Evolutionary conservation across 2,329 filamentous ascomycete species (phyloP), one percentile per base, ranked within the genome.

Genomic region (Fusarium compactum): DNA sequence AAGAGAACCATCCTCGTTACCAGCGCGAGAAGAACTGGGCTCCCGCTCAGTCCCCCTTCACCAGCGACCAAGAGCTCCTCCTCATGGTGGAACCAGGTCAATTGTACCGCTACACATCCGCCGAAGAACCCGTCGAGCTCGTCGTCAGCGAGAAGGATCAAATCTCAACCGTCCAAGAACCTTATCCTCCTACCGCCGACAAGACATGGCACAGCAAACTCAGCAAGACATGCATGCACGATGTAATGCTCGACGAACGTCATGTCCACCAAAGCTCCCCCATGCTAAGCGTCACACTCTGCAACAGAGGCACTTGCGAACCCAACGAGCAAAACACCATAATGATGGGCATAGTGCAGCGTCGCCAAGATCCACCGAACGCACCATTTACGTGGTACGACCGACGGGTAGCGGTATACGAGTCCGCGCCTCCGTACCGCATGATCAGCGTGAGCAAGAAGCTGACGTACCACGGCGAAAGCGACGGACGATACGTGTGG

Each of bases 391-490:
- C 58, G 8, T 73, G 71, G 71, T 73, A 73, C 46, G 70, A 73
- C 43, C 68, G 65, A 11, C 65, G 68, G 22, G 60, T 73, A 22
- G 70, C 57, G 15, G 68, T 69, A 22, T 73, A 73, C 45, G 62
- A 65, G 41, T 43, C 71, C 20, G 47, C 44, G 9, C 22, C 68
- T 22, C 70, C 71, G 10, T 73, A 73, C 38, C 55, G 63, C 6
- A 73, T 73, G 71, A 45, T 73, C 32, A 73, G 71, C 16, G 71
- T 72, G 48, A 71, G 71, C 62, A 73, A 67, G 47, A 73, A 61
- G 46, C 56, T 73, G 22, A 69, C 68, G 30, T 73, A 73, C 24
- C 68, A 73, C 58, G 71, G 71, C n/a, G 71, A 73, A 24, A 25
- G 41, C 24, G 65, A 65, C 18, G 61, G 62, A 25, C 57, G 44